A percentile compares a stretch with the other conserved stretches of the same genome.
These are phyloP conservation scores for Grosmannia clavigera DNA, from an alignment of 2,329 filamentous ascomycete species.

Conservation along the genomic window DNA sequence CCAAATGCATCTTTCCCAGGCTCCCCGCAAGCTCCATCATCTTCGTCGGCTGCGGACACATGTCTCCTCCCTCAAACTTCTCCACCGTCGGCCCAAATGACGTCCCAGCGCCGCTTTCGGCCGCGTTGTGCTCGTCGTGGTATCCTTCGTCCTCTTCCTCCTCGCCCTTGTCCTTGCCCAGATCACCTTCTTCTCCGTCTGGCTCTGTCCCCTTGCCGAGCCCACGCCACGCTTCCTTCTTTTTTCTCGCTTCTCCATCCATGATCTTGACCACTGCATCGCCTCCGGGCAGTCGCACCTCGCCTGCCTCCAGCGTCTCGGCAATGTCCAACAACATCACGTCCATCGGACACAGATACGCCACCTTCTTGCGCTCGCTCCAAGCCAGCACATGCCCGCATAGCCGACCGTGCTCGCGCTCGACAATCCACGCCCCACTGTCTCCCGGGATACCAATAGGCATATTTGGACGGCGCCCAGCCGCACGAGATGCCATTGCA, in stretches of 20 bases:
- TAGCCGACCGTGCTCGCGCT: slow-evolving; percentile 63
- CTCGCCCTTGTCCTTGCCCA: not conserved
- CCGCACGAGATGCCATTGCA: not conserved
- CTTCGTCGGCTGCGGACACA: not conserved
- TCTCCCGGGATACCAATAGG: slow-evolving; percentile 66
- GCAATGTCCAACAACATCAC: slow-evolving; percentile 76
- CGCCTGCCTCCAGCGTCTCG: slow-evolving; percentile 56
- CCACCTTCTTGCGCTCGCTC: slow-evolving; percentile 66
- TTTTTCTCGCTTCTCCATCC: not conserved
- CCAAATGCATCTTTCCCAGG: slow-evolving; percentile 4
- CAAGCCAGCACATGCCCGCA: slow-evolving; percentile 87
- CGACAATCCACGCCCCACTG: slow-evolving; percentile 85
- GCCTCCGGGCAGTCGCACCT: slow-evolving; percentile 59
- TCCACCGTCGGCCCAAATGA: not conserved
- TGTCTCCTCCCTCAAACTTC: not conserved
- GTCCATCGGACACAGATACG: slow-evolving; percentile 94
- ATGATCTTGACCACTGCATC: slow-evolving; percentile 23
- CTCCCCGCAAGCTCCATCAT: slow-evolving; percentile 1
- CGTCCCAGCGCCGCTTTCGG: not conserved
- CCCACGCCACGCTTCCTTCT: not conserved
- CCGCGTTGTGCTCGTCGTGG: not conserved
- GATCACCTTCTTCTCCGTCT: not conserved
- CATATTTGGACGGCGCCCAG: slow-evolving; percentile 1
- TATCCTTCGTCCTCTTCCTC: not conserved
- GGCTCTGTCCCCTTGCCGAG: not conserved